These are phyloP conservation scores for Phytophthora melonis DNA, from an alignment of 352 stramenopile species.

Conservation along the genomic window DNA sequence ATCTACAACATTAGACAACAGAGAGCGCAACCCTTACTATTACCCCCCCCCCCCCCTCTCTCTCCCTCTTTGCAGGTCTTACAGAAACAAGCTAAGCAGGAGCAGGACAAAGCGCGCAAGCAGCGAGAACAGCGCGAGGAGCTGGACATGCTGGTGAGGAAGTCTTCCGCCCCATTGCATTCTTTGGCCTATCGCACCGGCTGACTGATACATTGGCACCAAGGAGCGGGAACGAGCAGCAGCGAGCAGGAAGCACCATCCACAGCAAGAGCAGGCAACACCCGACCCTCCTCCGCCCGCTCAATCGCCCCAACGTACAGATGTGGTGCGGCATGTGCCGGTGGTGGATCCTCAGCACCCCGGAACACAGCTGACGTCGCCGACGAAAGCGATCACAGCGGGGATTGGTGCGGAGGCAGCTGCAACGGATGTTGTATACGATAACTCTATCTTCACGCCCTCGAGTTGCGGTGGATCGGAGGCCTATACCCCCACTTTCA, in stretches of 20 bases:
- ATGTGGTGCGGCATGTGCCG: background rate
- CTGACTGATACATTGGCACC: background rate
- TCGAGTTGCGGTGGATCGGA: background rate
- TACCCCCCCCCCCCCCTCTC: background rate
- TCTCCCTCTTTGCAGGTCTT: slow-evolving; percentile 30
- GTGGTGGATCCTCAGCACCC: slow-evolving; percentile 11
- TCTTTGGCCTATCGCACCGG: background rate
- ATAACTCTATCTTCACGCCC: background rate
- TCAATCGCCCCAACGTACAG: slow-evolving; percentile 4
- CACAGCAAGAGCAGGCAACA: slow-evolving; percentile 15
- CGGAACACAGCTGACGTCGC: background rate
- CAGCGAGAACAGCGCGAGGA: slow-evolving; percentile 62
- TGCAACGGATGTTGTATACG: background rate
- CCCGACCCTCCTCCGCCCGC: background rate
- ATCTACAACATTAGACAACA: background rate
- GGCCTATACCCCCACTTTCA: slow-evolving; percentile 36
- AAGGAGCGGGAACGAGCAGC: slow-evolving; percentile 27
- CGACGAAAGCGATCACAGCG: background rate
- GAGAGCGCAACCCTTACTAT: background rate
- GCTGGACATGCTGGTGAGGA: slow-evolving; percentile 49
- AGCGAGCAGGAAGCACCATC: slow-evolving; percentile 25
- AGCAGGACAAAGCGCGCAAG: slow-evolving; percentile 52
- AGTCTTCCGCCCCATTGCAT: background rate
- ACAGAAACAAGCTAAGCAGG: slow-evolving; percentile 56
- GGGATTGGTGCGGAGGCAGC: background rate